Base-by-base conservation (phyloP, 495 filamentous ascomycete genomes). In the Hypoxylon rickii region DNA sequence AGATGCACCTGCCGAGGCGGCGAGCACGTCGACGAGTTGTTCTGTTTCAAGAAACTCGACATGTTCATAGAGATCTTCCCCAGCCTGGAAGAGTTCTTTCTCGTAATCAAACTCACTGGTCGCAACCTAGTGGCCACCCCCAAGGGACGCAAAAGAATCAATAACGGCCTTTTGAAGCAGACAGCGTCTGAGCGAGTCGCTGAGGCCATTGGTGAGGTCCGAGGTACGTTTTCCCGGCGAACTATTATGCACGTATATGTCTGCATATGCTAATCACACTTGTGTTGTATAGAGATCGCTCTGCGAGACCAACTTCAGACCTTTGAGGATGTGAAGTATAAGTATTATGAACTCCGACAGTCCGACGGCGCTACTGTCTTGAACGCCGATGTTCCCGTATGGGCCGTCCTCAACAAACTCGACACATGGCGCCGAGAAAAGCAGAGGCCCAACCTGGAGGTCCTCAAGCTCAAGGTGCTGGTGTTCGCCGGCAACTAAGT, bases 41-140 rank as follows among this genome's bases (percentile, higher is more conserved):
- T 5, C 26, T 5, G 11, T 31, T 31, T 11, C 26, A 11, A 31
- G 26, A 13, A 45, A 16, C 1, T 69, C 1, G 29, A 15, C 3
- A 44, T 54, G 0, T 63, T 70, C 5, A 2, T 72, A 0, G 18
- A 37, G 3, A 55, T 31, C 38, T 69, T 72, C 16, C 42, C 46
- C 0, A 32, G 60, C 21, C 34, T 70, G 0, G 45, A 67, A 33
- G 26, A 31, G 10, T 46, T 72, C 19, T 70, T 61, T 36, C 36
- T 70, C 44, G 37, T 69, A 8, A 16, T 56, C 2, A 40, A 52
- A 37, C 6, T 64, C 13, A 32, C 6, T 3, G 12, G 32, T 10
- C 24, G 13, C 8, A 34, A 12, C 8, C 3, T 34, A 3, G 10
- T 5, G 24, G 24, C 5, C 24, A 10, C 4, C 5, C 24, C 24